A percentile compares a stretch with the other conserved stretches of the same genome.
Conservation (phyloP, 2,329 filamentous ascomycete species). For the Aspergillus novofumigatus region DNA sequence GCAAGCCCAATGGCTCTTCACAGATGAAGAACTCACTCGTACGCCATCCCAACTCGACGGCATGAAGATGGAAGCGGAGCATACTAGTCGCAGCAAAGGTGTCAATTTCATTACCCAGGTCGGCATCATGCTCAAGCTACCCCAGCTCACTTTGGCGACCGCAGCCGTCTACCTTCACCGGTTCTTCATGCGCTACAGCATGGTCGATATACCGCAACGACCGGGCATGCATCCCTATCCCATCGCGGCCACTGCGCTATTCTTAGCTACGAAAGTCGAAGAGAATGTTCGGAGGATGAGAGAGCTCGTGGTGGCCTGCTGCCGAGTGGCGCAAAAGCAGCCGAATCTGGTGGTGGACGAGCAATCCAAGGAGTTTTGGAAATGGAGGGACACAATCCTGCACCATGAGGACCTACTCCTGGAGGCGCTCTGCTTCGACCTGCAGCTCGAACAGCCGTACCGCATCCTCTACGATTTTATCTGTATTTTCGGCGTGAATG, state of each 20-base stretch:
- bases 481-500: conserved; percentile 65
- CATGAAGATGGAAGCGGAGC: conserved; percentile 70
- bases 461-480: conserved; percentile 78
- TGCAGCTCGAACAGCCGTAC: conserved; percentile 86
- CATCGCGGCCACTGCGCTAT: conserved; percentile 85
- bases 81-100: conserved; percentile 78
- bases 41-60: conserved; percentile 84
- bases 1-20: conserved; percentile 83
- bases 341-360: conserved; percentile 86
- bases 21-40: conserved; percentile 72
- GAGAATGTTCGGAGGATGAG: conserved; percentile 96
- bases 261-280: conserved; percentile 94
- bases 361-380: conserved; percentile 97
- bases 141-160: conserved; percentile 86
- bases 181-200: conserved; percentile 86
- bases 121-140: conserved; percentile 85
- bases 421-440: conserved; percentile 87
- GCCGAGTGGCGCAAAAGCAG: conserved; percentile 92
- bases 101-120: conserved; percentile 96
- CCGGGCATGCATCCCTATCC: conserved; percentile 86
- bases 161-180: conserved; percentile 93
- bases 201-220: conserved; percentile 65
- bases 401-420: conserved; percentile 90
- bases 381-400: conserved; percentile 91
- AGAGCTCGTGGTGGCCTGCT: conserved; percentile 88